Evolutionary conservation across 768 basidiomycete species (phyloP), one percentile per base, ranked within the genome.

Genomic region (Coprinopsis cinerea): DNA sequence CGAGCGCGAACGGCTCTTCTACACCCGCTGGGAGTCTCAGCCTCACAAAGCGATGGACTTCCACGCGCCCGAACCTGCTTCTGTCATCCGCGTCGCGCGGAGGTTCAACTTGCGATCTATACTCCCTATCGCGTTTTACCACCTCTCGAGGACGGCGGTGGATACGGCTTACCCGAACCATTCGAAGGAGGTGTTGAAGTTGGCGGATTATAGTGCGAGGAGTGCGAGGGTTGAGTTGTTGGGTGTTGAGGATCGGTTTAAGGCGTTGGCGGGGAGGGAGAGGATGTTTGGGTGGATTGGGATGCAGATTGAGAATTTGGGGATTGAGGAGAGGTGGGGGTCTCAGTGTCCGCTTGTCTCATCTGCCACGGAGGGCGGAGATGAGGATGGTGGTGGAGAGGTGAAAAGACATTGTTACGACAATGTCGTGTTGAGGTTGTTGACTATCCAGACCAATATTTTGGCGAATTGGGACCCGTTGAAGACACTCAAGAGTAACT

Each of bases 181-280:
- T 7, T 27, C 15, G 13, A 22, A 27, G 7, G 46, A 47, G 6
- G 22, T 18, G 4, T 20, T 48, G 23, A 48, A 39, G 23, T 35
- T 24, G 20, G 45, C 20, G 11, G 30, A 35, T 20, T 47, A 35
- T 23, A 47, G 45, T 30, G 15, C 15, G 11, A 18, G 47, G 3
- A 48, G 47, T 18, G 47, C 35, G 20, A 20, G 34, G 22, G 23
- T 27, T 11, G 35, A 39, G 35, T 6, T 48, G 2, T 4, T 48
- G 35, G 25, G 20, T 24, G 18, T 15, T 11, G 47, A 39, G 35
- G 47, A 36, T 24, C 34, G 35, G 47, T 48, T 20, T 24, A 48
- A 39, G 35, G 34, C 47, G 10, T 22, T 39, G 14, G 47, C 47
- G 22, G 47, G 47, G 35, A 48, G 47, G 35, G 35, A 48, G 47